phyloP scores from a whole-genome alignment of 2,329 filamentous ascomycete species.

The Aspergillus sp. region DNA sequence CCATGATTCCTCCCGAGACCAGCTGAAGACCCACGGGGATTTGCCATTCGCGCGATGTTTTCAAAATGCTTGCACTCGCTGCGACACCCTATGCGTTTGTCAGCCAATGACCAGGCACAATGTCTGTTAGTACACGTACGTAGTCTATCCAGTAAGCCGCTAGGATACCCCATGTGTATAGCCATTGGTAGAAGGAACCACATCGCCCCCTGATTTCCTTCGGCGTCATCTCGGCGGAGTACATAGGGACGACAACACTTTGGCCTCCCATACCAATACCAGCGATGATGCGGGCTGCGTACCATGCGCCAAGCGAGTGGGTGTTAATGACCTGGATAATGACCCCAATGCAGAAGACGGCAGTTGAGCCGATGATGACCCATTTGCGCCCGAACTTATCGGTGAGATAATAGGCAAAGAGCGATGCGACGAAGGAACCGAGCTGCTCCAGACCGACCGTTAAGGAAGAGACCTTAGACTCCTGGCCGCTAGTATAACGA shows the following conservation, averaged over 20 bases:
- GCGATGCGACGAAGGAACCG: conserved; percentile 55
- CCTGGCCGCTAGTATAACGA: conserved; percentile 38
- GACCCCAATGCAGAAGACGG: conserved; percentile 40
- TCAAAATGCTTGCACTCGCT: conserved; percentile 32
- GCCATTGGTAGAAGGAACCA: conserved; percentile 40
- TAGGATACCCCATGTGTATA: conserved; percentile 41
- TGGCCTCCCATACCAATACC: conserved; percentile 52
- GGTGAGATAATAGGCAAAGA: conserved; percentile 51
- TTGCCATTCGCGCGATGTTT: conserved; percentile 53
- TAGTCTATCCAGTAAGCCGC: conserved; percentile 53
- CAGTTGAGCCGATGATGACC: conserved; percentile 48
- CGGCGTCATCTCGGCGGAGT: conserved; percentile 46
- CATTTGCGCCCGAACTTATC: conserved; percentile 49
- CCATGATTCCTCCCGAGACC: conserved; percentile 51
- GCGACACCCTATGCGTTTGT: background rate
- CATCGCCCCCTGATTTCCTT: conserved; percentile 46
- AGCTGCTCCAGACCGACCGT: conserved; percentile 54
- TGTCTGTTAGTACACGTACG: conserved; percentile 20
- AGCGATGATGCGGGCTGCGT: conserved; percentile 50
- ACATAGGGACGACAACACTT: conserved; percentile 46
- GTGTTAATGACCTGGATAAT: conserved; percentile 53
- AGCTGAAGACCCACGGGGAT: conserved; percentile 52
- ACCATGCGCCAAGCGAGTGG: conserved; percentile 49
- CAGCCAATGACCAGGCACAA: background rate
- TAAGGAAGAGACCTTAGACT: conserved; percentile 48